These are phyloP conservation scores for Conticribra weissflogii DNA, from an alignment of 108 stramenopile genomes.

Conservation along the genomic window DNA sequence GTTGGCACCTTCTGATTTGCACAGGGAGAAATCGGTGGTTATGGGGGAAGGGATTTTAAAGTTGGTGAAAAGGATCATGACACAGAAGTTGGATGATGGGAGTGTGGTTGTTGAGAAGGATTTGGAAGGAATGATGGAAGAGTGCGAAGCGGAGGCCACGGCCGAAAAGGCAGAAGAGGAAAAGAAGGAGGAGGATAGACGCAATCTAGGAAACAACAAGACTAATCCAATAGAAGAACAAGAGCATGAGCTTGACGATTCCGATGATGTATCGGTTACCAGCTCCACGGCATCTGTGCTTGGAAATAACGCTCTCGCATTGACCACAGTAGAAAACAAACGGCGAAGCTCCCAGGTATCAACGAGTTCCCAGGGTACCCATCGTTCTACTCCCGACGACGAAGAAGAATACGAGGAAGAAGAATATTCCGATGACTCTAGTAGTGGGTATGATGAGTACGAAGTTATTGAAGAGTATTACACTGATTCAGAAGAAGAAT, in stretches of 20 bases:
- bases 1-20: neutral
- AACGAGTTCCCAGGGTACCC: too few species aligned
- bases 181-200: neutral
- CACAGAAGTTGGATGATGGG: slow-evolving; percentile 1
- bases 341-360: neutral
- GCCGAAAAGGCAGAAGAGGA: neutral
- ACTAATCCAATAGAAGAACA: too few species aligned
- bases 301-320: neutral
- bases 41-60: slow-evolving; percentile 24
- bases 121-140: neutral
- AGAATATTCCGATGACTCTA: slow-evolving; percentile 5
- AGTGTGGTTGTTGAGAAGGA: neutral
- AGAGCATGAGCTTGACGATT: neutral
- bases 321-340: neutral
- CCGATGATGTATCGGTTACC: neutral
- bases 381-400: neutral
- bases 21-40: neutral
- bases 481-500: too few species aligned
- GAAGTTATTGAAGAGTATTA: neutral
- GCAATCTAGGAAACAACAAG: neutral
- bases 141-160: neutral
- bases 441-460: slow-evolving; percentile 3
- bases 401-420: neutral
- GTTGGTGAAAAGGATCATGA: slow-evolving; percentile 26
- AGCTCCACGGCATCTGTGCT: neutral